Conservation (phyloP, 495 filamentous ascomycete species). For the Penicillium ochrochloron region DNA sequence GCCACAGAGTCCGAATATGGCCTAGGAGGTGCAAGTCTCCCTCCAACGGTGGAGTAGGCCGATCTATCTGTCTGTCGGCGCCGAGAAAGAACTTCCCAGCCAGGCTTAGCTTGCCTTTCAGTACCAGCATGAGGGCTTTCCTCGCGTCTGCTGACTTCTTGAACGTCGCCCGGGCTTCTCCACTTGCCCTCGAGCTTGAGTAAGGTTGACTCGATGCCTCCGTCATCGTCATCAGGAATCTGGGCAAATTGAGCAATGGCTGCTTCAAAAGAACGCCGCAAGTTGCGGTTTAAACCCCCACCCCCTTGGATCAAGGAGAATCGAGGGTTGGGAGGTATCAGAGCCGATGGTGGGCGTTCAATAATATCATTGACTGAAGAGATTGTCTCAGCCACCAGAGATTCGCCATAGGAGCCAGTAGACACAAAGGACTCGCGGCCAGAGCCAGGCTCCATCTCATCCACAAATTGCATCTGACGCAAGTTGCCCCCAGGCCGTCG, state of each 20-base stretch:
- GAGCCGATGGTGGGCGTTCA: conserved; percentile 39
- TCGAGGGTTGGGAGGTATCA: conserved; percentile 48
- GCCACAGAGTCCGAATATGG: conserved; percentile 49
- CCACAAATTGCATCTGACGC: conserved; percentile 74
- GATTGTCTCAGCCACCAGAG: conserved; percentile 56
- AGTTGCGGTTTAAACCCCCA: conserved; percentile 74
- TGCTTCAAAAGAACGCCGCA: conserved; percentile 86
- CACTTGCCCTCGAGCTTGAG: conserved; percentile 92
- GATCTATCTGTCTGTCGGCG: conserved; percentile 38
- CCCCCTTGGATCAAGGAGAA: conserved; percentile 74
- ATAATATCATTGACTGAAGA: conserved; percentile 27
- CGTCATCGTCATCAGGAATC: conserved; percentile 90
- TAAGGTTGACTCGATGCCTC: conserved; percentile 90
- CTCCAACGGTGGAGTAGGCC: conserved; percentile 37
- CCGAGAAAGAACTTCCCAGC: conserved; percentile 24
- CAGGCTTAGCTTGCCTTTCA: conserved; percentile 4
- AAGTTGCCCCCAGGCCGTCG: conserved; percentile 89
- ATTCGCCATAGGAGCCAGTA: conserved; percentile 69
- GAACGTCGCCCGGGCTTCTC: conserved; percentile 16
- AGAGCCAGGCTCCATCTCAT: conserved; percentile 63
- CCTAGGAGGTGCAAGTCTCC: conserved; percentile 36
- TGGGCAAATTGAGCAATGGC: conserved; percentile 87
- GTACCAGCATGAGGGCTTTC: neutral
- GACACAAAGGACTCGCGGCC: conserved; percentile 76
- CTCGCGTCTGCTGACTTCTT: neutral